These are phyloP conservation scores for Suillus discolor DNA, from an alignment of 768 basidiomycete genomes.

Conservation along the genomic window DNA sequence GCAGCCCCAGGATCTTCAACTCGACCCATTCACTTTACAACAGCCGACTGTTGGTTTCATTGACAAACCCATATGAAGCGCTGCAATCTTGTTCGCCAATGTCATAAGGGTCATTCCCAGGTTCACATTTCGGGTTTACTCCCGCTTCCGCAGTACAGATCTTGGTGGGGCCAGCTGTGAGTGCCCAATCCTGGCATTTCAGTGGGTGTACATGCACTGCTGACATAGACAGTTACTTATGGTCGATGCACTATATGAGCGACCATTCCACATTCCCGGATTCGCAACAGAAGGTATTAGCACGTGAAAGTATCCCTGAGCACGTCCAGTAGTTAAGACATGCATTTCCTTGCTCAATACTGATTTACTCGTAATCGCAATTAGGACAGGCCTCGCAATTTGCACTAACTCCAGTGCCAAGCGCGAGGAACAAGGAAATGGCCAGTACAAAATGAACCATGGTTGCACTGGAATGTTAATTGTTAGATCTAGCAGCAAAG, in stretches of 20 bases:
- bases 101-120: constrained; percentile 1
- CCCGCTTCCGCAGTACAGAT: neutral
- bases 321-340: constrained; percentile 5
- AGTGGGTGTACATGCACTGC: neutral
- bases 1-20: neutral
- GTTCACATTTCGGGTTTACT: neutral
- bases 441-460: neutral
- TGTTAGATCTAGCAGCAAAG: neutral
- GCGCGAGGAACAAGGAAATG: neutral
- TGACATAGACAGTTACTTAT: neutral
- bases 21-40: neutral
- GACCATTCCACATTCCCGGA: neutral
- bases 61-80: neutral
- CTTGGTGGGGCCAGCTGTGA: neutral
- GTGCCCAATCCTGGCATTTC: neutral
- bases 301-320: constrained; percentile 1
- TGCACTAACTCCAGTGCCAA: neutral
- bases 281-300: constrained; percentile 1
- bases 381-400: neutral
- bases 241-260: neutral
- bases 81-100: neutral
- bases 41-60: neutral
- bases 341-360: neutral
- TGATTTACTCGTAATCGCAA: neutral
- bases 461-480: neutral